phyloP scores from a whole-genome alignment of 169 alveolate species.

The Cryptosporidium tyzzeri region DNA sequence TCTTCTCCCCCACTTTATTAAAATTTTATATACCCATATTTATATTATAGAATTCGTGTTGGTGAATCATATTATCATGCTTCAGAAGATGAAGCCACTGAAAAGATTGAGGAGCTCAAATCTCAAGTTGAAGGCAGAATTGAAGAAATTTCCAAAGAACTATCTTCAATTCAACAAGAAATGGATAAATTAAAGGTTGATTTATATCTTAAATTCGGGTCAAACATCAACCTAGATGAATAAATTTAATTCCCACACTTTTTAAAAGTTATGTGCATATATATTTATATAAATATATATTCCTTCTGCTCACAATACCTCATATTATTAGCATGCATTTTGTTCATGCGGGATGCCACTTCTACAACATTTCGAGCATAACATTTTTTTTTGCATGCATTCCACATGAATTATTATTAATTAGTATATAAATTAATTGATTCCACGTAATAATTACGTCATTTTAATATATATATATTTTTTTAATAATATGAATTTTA shows the following conservation, averaged over 20 bases:
- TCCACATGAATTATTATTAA: neutral
- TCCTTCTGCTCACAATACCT: neutral
- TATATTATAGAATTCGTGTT: conserved; percentile 7
- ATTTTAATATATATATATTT: neutral
- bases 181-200: conserved; percentile 37
- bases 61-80: conserved; percentile 58
- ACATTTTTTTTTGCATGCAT: neutral
- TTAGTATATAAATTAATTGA: neutral
- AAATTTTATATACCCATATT: neutral
- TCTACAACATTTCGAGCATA: neutral
- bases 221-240: conserved; percentile 67
- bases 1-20: neutral
- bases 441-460: neutral
- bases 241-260: neutral
- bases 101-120: conserved; percentile 33
- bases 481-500: neutral
- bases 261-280: neutral
- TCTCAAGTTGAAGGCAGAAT: conserved; percentile 15
- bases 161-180: conserved; percentile 26
- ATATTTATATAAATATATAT: neutral
- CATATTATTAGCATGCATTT: neutral
- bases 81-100: conserved; percentile 63
- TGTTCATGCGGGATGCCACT: neutral
- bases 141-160: conserved; percentile 14
- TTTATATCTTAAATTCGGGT: conserved; percentile 65